These are phyloP conservation scores for Fraxinus angustifolia DNA, from an alignment of 305 asterid genomes.

Conservation along the genomic window DNA sequence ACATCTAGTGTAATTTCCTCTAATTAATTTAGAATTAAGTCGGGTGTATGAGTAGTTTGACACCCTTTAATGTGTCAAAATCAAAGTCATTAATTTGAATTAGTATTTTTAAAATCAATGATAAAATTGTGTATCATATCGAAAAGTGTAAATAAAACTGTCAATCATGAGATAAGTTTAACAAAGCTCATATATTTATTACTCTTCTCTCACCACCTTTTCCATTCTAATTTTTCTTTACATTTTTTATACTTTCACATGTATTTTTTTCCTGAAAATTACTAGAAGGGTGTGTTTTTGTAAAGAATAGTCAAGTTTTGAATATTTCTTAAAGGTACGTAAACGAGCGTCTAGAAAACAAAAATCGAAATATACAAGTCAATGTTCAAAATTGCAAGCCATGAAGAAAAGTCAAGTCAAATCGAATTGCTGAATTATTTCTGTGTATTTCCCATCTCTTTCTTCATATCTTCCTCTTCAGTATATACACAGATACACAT, in stretches of 20 bases:
- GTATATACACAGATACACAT: not conserved
- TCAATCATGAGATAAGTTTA: not conserved
- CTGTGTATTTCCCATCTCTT: not conserved
- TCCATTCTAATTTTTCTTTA: not conserved
- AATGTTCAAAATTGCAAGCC: conserved; percentile 31
- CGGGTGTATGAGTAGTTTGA: not conserved
- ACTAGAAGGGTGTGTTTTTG: not conserved
- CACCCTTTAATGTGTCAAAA: not conserved
- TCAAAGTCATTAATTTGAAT: too few species aligned
- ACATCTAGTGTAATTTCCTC: too few species aligned
- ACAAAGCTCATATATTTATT: not conserved
- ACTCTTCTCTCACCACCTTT: not conserved
- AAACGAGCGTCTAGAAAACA: conserved; percentile 18
- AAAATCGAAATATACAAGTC: conserved; percentile 31
- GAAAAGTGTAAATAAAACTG: not conserved
- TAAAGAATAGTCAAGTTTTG: conserved; percentile 2
- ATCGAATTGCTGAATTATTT: conserved; percentile 15
- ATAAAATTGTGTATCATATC: not conserved
- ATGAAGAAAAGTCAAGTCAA: not conserved
- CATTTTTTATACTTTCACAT: not conserved
- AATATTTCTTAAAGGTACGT: conserved; percentile 19
- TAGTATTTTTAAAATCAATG: too few species aligned
- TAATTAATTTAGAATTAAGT: not conserved
- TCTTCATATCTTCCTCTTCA: not conserved
- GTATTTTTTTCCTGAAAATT: not conserved